A percentile compares a stretch with the other conserved stretches of the same genome.
Conservation (phyloP, 2,329 filamentous ascomycete genomes). For the Penicillium sp. region DNA sequence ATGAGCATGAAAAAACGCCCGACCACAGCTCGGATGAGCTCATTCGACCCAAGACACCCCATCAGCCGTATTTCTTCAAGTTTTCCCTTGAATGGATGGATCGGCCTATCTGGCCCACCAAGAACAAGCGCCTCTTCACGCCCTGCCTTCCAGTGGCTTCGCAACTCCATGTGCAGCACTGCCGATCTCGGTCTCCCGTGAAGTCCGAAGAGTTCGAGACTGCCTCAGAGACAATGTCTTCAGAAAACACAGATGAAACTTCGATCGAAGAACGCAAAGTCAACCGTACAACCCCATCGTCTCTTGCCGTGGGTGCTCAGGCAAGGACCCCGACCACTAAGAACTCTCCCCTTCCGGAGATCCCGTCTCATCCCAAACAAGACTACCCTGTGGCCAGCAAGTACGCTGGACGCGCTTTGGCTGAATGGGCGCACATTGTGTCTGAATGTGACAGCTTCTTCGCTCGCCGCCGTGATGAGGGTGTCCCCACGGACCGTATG, state of each 20-base stretch:
- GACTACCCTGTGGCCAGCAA: conserved; percentile 48
- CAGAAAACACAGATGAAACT: conserved; percentile 21
- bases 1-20: conserved; percentile 28
- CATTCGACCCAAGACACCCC: conserved; percentile 42
- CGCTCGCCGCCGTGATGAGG: conserved; percentile 61
- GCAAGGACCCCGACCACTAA: conserved; percentile 18
- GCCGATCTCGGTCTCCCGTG: conserved; percentile 28
- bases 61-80: conserved; percentile 63
- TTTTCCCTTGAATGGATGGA: conserved; percentile 69
- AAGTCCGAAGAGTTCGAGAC: conserved; percentile 28
- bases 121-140: conserved; percentile 56
- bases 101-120: conserved; percentile 51
- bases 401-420: conserved; percentile 64
- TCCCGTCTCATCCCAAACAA: conserved; percentile 26
- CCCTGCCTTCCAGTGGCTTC: conserved; percentile 60
- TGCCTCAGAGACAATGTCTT: conserved; percentile 24
- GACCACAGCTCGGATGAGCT: conserved; percentile 28
- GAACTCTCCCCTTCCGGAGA: conserved; percentile 19
- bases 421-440: conserved; percentile 64
- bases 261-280: conserved; percentile 10
- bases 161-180: conserved; percentile 54
- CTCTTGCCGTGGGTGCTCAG: conserved; percentile 8
- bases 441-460: conserved; percentile 66
- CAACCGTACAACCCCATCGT: conserved; percentile 4
- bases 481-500: conserved; percentile 57